These are phyloP conservation scores for Lodderomyces oxycetoniae DNA, from an alignment of 1,139 yeast genomes.

Conservation along the genomic window DNA sequence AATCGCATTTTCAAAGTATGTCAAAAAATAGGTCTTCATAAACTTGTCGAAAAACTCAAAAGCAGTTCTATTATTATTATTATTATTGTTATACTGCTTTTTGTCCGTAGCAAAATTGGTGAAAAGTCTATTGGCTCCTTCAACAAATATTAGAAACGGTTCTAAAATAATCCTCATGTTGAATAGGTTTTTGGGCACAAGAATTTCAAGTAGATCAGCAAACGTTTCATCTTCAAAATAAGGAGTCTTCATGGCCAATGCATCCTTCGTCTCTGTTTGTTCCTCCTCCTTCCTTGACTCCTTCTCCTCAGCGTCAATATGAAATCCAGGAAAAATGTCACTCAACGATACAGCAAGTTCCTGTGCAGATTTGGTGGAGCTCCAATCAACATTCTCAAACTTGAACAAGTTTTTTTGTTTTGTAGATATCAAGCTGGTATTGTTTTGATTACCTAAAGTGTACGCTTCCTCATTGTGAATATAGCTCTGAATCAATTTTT, in stretches of 20 bases:
- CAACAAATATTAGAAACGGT: conserved; percentile 53
- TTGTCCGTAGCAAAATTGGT: conserved; percentile 14
- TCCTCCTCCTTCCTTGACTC: too few relatives aligned
- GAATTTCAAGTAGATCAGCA: conserved; percentile 54
- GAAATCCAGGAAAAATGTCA: conserved; percentile 61
- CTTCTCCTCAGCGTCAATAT: conserved; percentile 23
- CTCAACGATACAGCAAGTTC: conserved; percentile 45
- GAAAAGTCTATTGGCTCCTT: conserved; percentile 40
- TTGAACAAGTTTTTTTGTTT: conserved; percentile 34
- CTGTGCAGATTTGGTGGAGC: conserved; percentile 33
- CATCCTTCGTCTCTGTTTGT: conserved; percentile 8
- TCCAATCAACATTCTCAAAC: conserved; percentile 42
- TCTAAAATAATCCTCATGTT: conserved; percentile 75
- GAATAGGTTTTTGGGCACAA: conserved; percentile 72
- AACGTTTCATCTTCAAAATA: conserved; percentile 57
- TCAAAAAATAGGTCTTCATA: conserved; percentile 60
- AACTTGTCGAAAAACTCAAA: conserved; percentile 58
- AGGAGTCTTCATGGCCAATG: conserved; percentile 30
- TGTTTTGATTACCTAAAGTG: conserved; percentile 1
- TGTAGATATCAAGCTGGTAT: conserved; percentile 1
- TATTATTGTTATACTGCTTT: too few relatives aligned
- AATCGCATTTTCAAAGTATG: conserved; percentile 58
- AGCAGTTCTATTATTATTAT: conserved; percentile 12
- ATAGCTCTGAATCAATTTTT: conserved; percentile 53
- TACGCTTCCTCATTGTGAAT: conserved; percentile 29